phyloP scores from a whole-genome alignment of 805 yeast genomes.

The Kluyveromyces dobzhanskii region DNA sequence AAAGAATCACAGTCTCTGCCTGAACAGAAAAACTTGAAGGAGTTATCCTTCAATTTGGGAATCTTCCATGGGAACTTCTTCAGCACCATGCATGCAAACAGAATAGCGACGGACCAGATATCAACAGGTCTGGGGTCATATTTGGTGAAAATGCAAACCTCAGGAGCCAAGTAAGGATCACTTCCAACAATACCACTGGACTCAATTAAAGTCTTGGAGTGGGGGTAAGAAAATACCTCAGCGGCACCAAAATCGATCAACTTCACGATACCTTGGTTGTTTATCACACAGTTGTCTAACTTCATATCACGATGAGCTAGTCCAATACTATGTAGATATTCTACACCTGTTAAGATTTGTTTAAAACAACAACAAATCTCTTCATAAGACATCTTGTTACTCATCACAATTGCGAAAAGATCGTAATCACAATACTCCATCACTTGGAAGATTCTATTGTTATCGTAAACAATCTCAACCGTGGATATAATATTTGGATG shows the following conservation, averaged over 20 bases:
- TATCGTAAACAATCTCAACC: slow-evolving; percentile 82
- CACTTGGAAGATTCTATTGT: slow-evolving; percentile 78
- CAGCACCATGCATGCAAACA: slow-evolving; percentile 85
- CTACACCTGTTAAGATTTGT: slow-evolving; percentile 73
- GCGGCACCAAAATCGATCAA: slow-evolving; percentile 92
- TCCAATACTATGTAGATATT: slow-evolving; percentile 76
- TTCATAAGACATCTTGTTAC: slow-evolving; percentile 70
- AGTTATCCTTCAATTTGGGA: slow-evolving; percentile 71
- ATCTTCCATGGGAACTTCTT: slow-evolving; percentile 94
- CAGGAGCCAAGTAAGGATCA: slow-evolving; percentile 89
- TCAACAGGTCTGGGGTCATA: slow-evolving; percentile 93
- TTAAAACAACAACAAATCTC: slow-evolving; percentile 88
- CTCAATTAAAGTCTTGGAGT: slow-evolving; percentile 60
- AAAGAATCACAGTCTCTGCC: slow-evolving; percentile 62
- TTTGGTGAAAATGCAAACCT: slow-evolving; percentile 71
- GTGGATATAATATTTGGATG: slow-evolving; percentile 90
- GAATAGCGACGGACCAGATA: slow-evolving; percentile 87
- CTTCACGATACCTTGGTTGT: slow-evolving; percentile 74
- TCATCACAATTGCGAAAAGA: slow-evolving; percentile 89
- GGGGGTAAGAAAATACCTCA: slow-evolving; percentile 84
- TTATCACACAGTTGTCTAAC: slow-evolving; percentile 85
- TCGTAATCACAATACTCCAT: slow-evolving; percentile 95
- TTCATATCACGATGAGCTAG: slow-evolving; percentile 88
- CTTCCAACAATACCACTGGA: slow-evolving; percentile 83
- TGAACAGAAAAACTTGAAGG: slow-evolving; percentile 75